Evolutionary conservation across 1,284 basidiomycete species (phyloP), one percentile per base, ranked within the genome.

Genomic region (Phellopilus nigrolimitatus): DNA sequence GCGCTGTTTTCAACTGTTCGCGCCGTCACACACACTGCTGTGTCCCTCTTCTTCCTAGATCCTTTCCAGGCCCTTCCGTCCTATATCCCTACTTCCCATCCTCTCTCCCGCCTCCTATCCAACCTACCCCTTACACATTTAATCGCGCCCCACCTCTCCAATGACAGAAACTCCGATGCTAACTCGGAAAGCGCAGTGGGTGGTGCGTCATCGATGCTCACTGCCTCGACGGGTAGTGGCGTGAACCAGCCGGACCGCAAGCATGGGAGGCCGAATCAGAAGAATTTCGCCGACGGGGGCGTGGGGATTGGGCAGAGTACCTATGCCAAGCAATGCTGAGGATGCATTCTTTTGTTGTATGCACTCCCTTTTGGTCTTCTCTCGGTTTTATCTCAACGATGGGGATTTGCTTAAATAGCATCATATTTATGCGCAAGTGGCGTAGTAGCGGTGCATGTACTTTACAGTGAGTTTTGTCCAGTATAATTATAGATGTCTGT

Each of bases 201-300:
- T 4, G 44, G 3, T 46, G 56, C 36, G 42, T 48, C 28, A 33
- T 25, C 17, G 57, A 59, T 17, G 33, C 9, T 43, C 15, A 42
- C 48, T 7, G 39, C 27, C 4, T 19, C 48, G 5, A 21, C 22
- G 9, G 30, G 22, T 8, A 31, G 19, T 19, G 57, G 54, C 15
- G 31, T 62, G 3, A 62, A 66, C 45, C 67, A 70, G 27, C 68
- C 68, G 10, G 70, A 71, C 36, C 60, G 62, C 28, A 64, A 64
- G 7, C 67, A 70, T 50, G 69, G 61, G 24, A 62, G 69, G 24
- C 70, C 69, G 7, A 61, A 67, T 10, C 64, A 64, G 43, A 56
- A 56, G 3, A 72, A 72, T 47, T 71, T 72, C 51, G 65, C 63
- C 10, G 56, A 49, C 7, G 55, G 38, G 38, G 56, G 46, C 4